Percentiles rank a stretch among this genome's conserved stretches.
Evolutionary conservation across 2,329 filamentous ascomycete genomes (phyloP).

Genomic region (Septoria petroselini): DNA sequence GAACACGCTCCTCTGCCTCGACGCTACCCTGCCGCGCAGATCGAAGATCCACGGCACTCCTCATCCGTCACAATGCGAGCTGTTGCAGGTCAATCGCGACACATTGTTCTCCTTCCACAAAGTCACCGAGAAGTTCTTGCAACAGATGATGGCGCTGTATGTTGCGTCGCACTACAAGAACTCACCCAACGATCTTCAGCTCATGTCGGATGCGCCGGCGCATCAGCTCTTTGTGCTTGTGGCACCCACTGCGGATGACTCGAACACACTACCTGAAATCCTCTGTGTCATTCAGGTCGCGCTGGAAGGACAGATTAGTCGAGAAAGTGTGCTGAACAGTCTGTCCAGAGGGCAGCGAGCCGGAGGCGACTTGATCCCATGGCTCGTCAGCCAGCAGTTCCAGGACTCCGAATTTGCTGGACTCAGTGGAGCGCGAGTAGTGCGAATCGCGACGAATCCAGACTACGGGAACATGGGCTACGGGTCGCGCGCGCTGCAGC

Average conservation of each 20-base stretch:
- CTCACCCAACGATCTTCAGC: slow-evolving; percentile 92
- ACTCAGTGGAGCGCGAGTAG: slow-evolving; percentile 84
- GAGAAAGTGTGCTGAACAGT: slow-evolving; percentile 85
- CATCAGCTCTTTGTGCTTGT: slow-evolving; percentile 95
- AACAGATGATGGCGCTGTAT: slow-evolving; percentile 97
- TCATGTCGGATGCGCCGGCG: slow-evolving; percentile 96
- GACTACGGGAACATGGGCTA: slow-evolving; percentile 93
- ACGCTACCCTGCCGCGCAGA: slow-evolving; percentile 80
- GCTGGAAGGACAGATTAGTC: slow-evolving; percentile 90
- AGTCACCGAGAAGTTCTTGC: slow-evolving; percentile 92
- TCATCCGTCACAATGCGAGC: slow-evolving; percentile 85
- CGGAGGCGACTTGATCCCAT: slow-evolving; percentile 90
- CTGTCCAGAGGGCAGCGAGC: slow-evolving; percentile 85
- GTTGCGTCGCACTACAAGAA: slow-evolving; percentile 99
- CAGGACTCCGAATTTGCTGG: slow-evolving; percentile 95
- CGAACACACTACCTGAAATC: slow-evolving; percentile 80
- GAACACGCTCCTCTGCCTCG: slow-evolving; percentile 87
- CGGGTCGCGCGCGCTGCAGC: slow-evolving; percentile 79
- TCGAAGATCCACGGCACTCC: slow-evolving; percentile 78
- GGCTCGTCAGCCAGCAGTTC: slow-evolving; percentile 96
- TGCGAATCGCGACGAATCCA: slow-evolving; percentile 93
- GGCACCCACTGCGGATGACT: slow-evolving; percentile 74
- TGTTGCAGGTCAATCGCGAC: slow-evolving; percentile 92
- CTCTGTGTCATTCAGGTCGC: slow-evolving; percentile 93
- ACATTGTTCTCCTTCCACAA: slow-evolving; percentile 98